These are phyloP conservation scores for Spencermartinsiella europaea DNA, from an alignment of 805 yeast genomes.

Conservation along the genomic window DNA sequence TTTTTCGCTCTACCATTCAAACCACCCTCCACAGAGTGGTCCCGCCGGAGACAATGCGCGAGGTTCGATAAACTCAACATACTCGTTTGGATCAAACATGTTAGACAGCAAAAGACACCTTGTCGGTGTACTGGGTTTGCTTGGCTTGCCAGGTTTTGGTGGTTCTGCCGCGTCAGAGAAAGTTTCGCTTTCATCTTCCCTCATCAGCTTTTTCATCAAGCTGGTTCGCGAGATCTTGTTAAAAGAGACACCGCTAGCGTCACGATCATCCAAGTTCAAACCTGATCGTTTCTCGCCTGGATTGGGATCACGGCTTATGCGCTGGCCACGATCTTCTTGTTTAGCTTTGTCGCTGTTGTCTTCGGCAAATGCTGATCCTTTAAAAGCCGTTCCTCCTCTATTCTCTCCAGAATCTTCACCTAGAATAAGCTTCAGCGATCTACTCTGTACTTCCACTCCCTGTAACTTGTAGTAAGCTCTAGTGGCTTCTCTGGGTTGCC, in stretches of 20 bases:
- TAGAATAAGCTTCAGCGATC: constrained; percentile 24
- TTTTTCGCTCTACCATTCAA: background rate
- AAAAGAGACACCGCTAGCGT: constrained; percentile 9
- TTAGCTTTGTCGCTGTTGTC: constrained; percentile 2
- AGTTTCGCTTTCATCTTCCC: constrained; percentile 25
- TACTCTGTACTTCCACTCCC: constrained; percentile 28
- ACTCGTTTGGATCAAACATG: constrained; percentile 29
- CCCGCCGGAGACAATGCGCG: background rate
- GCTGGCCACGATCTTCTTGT: too few species aligned
- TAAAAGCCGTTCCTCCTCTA: background rate
- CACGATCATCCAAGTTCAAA: constrained; percentile 1
- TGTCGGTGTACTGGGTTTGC: constrained; percentile 14
- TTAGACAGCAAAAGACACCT: constrained; percentile 28
- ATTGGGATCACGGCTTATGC: background rate
- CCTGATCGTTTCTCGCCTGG: constrained; percentile 2
- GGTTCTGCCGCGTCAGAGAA: background rate
- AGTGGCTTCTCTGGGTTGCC: constrained; percentile 20
- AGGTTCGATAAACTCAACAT: background rate
- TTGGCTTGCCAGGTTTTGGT: background rate
- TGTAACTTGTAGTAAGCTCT: constrained; percentile 28
- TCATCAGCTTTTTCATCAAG: constrained; percentile 30
- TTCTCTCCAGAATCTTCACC: constrained; percentile 14
- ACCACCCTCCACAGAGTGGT: background rate
- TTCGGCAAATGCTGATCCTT: constrained; percentile 3
- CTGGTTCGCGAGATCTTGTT: constrained; percentile 25